Conservation (phyloP, 495 filamentous ascomycete species). For the Aspergillus asperescens region DNA sequence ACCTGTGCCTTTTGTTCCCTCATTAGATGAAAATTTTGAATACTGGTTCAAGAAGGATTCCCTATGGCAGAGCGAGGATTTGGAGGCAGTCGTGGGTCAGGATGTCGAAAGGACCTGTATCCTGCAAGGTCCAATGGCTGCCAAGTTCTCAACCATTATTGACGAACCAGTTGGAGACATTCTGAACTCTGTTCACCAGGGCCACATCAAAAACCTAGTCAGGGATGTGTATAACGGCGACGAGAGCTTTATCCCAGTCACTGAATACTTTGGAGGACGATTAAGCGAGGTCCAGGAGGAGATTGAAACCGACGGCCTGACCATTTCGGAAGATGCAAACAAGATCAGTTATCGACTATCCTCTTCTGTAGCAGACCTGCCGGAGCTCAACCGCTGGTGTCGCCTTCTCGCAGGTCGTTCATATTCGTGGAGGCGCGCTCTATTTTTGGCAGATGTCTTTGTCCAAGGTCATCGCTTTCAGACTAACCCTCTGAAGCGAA, state of each 20-base stretch:
- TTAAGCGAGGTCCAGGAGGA: conserved; percentile 51
- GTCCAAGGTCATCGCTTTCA: conserved; percentile 96
- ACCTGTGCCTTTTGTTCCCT: conserved; percentile 90
- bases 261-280: conserved; percentile 93
- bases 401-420: conserved; percentile 77
- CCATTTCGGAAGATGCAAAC: conserved; percentile 62
- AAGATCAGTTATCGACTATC: conserved; percentile 76
- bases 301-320: conserved; percentile 74
- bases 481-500: conserved; percentile 87
- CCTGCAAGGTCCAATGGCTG: conserved; percentile 90
- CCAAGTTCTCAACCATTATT: conserved; percentile 77
- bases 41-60: conserved; percentile 99
- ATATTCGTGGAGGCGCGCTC: conserved; percentile 90
- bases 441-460: conserved; percentile 93
- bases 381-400: conserved; percentile 77
- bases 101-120: conserved; percentile 95
- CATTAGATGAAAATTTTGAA: conserved; percentile 91
- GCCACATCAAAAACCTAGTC: conserved; percentile 73
- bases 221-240: conserved; percentile 75
- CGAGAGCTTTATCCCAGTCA: conserved; percentile 66
- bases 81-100: conserved; percentile 90
- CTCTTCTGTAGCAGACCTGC: conserved; percentile 62
- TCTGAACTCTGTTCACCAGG: conserved; percentile 79
- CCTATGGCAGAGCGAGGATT: conserved; percentile 97
- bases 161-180: conserved; percentile 95